Percentiles rank a stretch among this genome's conserved stretches.
Evolutionary conservation across 2,329 filamentous ascomycete genomes (phyloP).

Genomic region (Xylariaceae sp.): DNA sequence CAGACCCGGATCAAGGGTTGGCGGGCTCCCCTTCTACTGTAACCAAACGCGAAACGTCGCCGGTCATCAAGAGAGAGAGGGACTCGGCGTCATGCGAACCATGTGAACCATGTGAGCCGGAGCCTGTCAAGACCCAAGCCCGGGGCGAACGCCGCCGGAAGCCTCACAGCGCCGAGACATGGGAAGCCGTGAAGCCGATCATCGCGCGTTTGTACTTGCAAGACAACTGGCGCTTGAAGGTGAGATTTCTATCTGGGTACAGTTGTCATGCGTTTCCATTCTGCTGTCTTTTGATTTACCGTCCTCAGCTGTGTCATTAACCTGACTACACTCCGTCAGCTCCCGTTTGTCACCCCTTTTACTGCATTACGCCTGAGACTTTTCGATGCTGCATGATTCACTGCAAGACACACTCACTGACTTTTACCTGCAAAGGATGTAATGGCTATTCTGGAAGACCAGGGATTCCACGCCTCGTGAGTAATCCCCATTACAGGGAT

Average conservation of each 20-base stretch:
- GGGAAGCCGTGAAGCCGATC: slow-evolving; percentile 26
- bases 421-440: slow-evolving; percentile 23
- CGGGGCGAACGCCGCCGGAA: slow-evolving; percentile 22
- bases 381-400: background rate
- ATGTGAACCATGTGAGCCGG: no score
- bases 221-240: slow-evolving; percentile 31
- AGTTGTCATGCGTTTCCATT: background rate
- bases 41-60: slow-evolving; percentile 5
- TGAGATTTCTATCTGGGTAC: slow-evolving; percentile 14
- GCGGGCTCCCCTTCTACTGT: slow-evolving; percentile 2
- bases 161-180: slow-evolving; percentile 24
- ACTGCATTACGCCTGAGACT: background rate
- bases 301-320: background rate
- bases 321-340: no score
- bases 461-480: slow-evolving; percentile 31
- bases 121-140: slow-evolving; percentile 1
- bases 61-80: slow-evolving; percentile 1
- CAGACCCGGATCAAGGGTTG: slow-evolving; percentile 6
- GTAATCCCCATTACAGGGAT: slow-evolving; percentile 3
- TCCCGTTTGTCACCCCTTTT: no score
- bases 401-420: background rate
- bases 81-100: slow-evolving; percentile 7
- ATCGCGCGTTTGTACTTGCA: slow-evolving; percentile 30
- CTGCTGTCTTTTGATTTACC: background rate
- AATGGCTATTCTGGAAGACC: slow-evolving; percentile 29